A percentile compares a stretch with the other conserved stretches of the same genome.
Evolutionary conservation across 495 filamentous ascomycete genomes (phyloP).

Genomic region (Letharia columbiana): DNA sequence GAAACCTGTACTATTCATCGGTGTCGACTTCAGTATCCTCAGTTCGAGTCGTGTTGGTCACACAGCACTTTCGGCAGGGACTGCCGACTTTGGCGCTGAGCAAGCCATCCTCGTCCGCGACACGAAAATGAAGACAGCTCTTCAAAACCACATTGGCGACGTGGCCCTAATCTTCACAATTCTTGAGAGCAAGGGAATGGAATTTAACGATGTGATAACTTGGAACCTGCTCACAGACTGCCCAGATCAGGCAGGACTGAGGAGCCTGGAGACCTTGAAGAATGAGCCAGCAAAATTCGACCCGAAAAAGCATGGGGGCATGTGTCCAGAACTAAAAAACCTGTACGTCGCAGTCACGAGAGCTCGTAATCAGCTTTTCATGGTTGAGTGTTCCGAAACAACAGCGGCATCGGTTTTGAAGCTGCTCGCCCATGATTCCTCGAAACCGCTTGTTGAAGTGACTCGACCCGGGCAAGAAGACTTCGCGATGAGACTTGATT

Average conservation of each 20-base stretch:
- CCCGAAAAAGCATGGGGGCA: slow-evolving; percentile 21
- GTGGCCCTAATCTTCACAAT: slow-evolving; percentile 36
- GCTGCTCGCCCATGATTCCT: slow-evolving; percentile 13
- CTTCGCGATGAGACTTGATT: neutral
- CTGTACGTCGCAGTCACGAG: slow-evolving; percentile 31
- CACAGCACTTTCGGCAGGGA: slow-evolving; percentile 27
- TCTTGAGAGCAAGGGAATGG: slow-evolving; percentile 41
- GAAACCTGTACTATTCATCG: slow-evolving; percentile 35
- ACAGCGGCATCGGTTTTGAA: slow-evolving; percentile 11
- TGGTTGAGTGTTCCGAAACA: slow-evolving; percentile 24
- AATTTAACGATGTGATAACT: slow-evolving; percentile 38
- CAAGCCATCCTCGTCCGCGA: slow-evolving; percentile 40
- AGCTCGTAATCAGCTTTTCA: slow-evolving; percentile 26
- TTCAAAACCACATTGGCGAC: slow-evolving; percentile 29
- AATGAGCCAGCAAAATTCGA: slow-evolving; percentile 17
- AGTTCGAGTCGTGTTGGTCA: slow-evolving; percentile 25
- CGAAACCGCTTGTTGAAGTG: slow-evolving; percentile 3
- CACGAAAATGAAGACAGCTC: slow-evolving; percentile 25
- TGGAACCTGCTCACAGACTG: slow-evolving; percentile 30
- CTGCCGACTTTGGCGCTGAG: slow-evolving; percentile 36
- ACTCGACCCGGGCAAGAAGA: neutral
- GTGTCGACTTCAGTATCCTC: slow-evolving; percentile 20
- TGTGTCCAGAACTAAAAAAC: slow-evolving; percentile 30
- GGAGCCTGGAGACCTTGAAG: slow-evolving; percentile 12
- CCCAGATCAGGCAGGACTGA: slow-evolving; percentile 8